Evolutionary conservation across 139 green algal genomes (phyloP).

Genomic region (Tetratostichococcus sp.): DNA sequence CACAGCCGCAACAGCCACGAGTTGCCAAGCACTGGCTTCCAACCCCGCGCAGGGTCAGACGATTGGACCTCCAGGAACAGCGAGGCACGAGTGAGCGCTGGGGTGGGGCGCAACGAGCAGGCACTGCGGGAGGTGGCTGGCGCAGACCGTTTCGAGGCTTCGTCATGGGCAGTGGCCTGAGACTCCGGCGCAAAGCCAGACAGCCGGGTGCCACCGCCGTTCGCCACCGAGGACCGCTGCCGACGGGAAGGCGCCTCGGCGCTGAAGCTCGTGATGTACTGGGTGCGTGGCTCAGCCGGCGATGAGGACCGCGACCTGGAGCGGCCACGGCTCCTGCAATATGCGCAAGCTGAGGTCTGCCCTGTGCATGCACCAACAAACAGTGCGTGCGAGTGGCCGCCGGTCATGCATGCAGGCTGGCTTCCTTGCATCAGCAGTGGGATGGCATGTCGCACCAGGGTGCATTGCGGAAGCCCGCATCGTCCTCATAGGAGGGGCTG

Average conservation of each 20-base stretch:
- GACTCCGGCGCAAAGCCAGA: neutral
- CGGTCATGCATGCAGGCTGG: too few species aligned
- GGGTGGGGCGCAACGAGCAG: neutral
- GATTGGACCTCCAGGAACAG: too few species aligned
- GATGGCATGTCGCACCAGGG: neutral
- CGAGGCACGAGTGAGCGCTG: too few species aligned
- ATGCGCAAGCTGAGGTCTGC: neutral
- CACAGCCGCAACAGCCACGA: too few species aligned
- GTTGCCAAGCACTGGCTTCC: too few species aligned
- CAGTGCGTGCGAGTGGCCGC: too few species aligned
- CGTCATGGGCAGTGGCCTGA: neutral
- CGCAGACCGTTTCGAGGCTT: constrained; percentile 19
- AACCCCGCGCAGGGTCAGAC: too few species aligned
- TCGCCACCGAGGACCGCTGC: too few species aligned
- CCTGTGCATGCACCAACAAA: neutral
- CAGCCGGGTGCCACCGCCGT: neutral
- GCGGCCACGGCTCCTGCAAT: neutral
- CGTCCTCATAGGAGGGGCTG: constrained; percentile 15
- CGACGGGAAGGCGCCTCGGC: neutral
- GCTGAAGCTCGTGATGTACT: constrained; percentile 44
- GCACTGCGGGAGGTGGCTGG: neutral
- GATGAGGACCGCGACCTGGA: neutral
- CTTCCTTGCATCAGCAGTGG: too few species aligned
- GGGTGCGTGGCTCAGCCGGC: neutral
- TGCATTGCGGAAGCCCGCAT: neutral